Evolutionary conservation across 2,329 filamentous ascomycete genomes (phyloP).

Genomic region (Colletotrichum falcatum): DNA sequence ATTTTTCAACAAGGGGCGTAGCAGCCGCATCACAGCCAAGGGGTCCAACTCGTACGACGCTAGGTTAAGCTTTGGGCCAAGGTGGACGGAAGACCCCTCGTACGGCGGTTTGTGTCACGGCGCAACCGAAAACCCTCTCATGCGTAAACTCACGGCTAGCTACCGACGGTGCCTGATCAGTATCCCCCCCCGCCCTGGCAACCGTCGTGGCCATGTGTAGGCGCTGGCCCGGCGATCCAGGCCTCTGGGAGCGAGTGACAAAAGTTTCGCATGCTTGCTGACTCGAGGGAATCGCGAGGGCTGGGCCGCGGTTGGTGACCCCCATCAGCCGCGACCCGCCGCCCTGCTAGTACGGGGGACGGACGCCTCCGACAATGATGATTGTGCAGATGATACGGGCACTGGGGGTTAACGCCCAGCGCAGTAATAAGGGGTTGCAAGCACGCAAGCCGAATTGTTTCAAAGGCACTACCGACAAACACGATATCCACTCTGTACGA

Average conservation of each 20-base stretch:
- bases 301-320: too few species aligned
- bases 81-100: not conserved
- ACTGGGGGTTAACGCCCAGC: not conserved
- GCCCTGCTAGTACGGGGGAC: not conserved
- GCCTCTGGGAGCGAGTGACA: too few species aligned
- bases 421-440: not conserved
- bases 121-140: not conserved
- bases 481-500: slow-evolving; percentile 6
- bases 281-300: not conserved
- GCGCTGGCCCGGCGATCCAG: not conserved
- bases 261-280: too few species aligned
- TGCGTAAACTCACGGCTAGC: not conserved
- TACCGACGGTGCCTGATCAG: too few species aligned
- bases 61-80: not conserved
- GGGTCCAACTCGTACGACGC: not conserved
- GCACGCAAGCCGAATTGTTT: slow-evolving; percentile 2
- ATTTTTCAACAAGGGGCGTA: not conserved
- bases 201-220: too few species aligned
- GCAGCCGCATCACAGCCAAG: not conserved
- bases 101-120: slow-evolving; percentile 2
- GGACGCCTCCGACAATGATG: not conserved
- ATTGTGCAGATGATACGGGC: not conserved
- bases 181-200: too few species aligned
- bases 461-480: slow-evolving; percentile 9
- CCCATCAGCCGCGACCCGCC: not conserved